Evolutionary conservation across 2,329 filamentous ascomycete species (phyloP).

Genomic region (Ascochyta pisi): DNA sequence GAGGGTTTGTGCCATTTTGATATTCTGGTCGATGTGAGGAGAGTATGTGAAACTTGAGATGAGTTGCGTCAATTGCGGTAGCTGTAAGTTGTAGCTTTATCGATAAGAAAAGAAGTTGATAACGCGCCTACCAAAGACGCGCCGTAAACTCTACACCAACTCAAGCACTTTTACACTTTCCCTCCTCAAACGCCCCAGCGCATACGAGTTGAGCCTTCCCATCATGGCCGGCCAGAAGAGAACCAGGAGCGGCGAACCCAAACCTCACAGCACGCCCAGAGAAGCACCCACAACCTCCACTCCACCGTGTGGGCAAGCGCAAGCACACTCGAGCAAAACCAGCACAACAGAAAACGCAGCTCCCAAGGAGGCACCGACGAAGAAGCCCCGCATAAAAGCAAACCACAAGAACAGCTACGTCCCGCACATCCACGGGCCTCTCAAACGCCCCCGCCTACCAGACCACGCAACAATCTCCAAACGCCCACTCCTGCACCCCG

Average conservation of each 20-base stretch:
- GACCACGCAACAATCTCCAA: constrained; percentile 58
- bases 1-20: constrained; percentile 44
- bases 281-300: not conserved
- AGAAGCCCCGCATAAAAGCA: constrained; percentile 4
- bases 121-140: constrained; percentile 16
- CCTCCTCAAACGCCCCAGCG: not conserved
- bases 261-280: constrained; percentile 6
- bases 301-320: constrained; percentile 13
- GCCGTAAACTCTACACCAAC: not conserved
- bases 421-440: not conserved
- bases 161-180: not conserved
- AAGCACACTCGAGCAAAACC: constrained; percentile 23
- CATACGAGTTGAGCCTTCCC: not conserved
- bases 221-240: constrained; percentile 37
- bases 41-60: not conserved
- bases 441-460: constrained; percentile 26
- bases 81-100: constrained; percentile 15
- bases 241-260: constrained; percentile 31
- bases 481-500: constrained; percentile 64
- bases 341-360: constrained; percentile 14
- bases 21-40: not conserved
- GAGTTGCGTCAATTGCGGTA: constrained; percentile 6
- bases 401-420: constrained; percentile 6
- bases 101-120: constrained; percentile 26
- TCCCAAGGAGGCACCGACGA: not conserved